Conservation (phyloP, 257 asterid genomes). For the Jacaranda mimosifolia region DNA sequence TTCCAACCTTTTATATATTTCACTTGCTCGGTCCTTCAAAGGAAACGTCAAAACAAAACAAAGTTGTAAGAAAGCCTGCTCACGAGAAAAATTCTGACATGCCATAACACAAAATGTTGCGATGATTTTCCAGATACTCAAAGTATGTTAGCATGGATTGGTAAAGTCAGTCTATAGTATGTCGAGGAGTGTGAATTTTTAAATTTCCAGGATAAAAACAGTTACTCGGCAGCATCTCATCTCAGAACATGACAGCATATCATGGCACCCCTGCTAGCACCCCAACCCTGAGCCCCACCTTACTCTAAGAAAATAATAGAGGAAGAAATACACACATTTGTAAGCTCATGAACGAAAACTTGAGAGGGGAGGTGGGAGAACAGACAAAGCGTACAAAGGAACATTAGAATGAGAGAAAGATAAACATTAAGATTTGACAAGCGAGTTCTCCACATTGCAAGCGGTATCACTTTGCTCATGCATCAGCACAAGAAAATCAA, state of each 20-base stretch:
- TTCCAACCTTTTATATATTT: constrained; percentile 83
- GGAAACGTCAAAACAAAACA: neutral
- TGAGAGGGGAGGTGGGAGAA: neutral
- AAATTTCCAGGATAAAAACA: neutral
- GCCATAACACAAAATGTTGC: neutral
- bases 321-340: neutral
- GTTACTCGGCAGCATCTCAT: neutral
- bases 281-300: neutral
- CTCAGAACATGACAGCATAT: neutral
- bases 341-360: neutral
- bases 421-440: neutral
- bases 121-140: neutral
- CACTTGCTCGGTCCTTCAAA: constrained; percentile 84
- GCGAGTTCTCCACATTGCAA: neutral
- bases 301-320: neutral
- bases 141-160: too few species aligned
- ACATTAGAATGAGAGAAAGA: neutral
- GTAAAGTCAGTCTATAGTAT: neutral
- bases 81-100: constrained; percentile 10
- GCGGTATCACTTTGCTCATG: neutral
- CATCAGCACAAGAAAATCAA: neutral
- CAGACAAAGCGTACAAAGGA: too few species aligned
- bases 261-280: neutral
- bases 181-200: neutral
- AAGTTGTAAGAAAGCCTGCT: constrained; percentile 12